Evolutionary conservation across 2,329 filamentous ascomycete genomes (phyloP).

Genomic region (Calonectria hongkongensis): DNA sequence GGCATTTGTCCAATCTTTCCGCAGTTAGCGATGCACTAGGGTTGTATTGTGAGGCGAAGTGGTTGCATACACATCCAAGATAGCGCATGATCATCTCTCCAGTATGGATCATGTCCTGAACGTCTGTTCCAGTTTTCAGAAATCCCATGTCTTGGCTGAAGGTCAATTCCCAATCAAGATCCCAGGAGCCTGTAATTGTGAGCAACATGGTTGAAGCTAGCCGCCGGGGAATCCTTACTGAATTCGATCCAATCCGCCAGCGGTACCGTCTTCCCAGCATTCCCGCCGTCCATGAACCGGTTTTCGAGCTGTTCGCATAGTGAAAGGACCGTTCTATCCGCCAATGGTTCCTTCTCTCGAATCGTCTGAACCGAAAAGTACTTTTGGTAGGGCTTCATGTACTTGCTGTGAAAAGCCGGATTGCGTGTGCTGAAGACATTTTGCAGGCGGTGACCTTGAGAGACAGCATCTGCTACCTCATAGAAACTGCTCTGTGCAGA

Average conservation of each 20-base stretch:
- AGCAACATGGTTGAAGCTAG: background rate
- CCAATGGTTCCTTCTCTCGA: constrained; percentile 23
- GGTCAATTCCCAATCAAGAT: constrained; percentile 28
- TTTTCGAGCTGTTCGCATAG: constrained; percentile 27
- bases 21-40: constrained; percentile 19
- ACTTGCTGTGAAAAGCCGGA: constrained; percentile 24
- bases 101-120: constrained; percentile 26
- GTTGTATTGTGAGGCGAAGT: background rate
- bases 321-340: constrained; percentile 11
- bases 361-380: constrained; percentile 24
- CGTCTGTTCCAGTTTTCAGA: constrained; percentile 26
- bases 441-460: constrained; percentile 22
- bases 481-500: constrained; percentile 22
- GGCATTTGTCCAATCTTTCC: constrained; percentile 25
- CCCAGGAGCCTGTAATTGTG: constrained; percentile 20
- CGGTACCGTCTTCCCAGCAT: constrained; percentile 23
- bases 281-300: constrained; percentile 17
- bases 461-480: constrained; percentile 29
- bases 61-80: constrained; percentile 19
- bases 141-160: constrained; percentile 32
- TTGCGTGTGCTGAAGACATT: constrained; percentile 33
- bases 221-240: background rate
- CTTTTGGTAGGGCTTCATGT: constrained; percentile 30
- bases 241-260: constrained; percentile 28
- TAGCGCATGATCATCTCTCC: constrained; percentile 33